These are phyloP conservation scores for Aspergillus campestris DNA, from an alignment of 495 filamentous ascomycete genomes.

Conservation along the genomic window DNA sequence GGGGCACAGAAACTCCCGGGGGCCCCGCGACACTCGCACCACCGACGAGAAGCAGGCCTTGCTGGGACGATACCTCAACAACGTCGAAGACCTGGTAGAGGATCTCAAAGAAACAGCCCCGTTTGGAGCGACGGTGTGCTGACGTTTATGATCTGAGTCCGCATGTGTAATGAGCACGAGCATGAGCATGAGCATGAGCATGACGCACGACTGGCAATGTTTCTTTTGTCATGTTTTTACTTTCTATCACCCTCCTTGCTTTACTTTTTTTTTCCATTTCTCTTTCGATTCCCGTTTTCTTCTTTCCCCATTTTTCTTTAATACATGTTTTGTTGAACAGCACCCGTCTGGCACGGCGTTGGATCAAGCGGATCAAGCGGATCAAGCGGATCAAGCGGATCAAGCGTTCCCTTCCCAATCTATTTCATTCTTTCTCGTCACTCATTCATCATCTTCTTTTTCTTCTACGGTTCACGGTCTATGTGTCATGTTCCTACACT, in stretches of 20 bases:
- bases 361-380: no score
- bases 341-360: constrained; percentile 10
- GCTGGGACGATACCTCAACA: constrained; percentile 73
- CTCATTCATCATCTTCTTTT: constrained; percentile 9
- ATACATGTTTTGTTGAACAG: constrained; percentile 2
- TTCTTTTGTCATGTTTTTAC: neutral
- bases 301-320: constrained; percentile 3
- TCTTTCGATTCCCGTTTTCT: constrained; percentile 2
- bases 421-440: constrained; percentile 5
- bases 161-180: constrained; percentile 2
- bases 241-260: neutral
- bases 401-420: constrained; percentile 3
- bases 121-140: constrained; percentile 40
- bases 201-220: neutral
- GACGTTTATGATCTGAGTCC: neutral
- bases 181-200: constrained; percentile 1
- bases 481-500: constrained; percentile 7
- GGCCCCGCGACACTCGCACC: constrained; percentile 48
- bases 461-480: neutral
- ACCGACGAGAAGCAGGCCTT: constrained; percentile 84
- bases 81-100: constrained; percentile 85
- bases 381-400: no score
- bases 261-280: constrained; percentile 9
- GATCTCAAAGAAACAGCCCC: constrained; percentile 73
- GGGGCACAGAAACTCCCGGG: constrained; percentile 24